phyloP scores from a whole-genome alignment of 164 flowering plant species.

The Annona squamosa region DNA sequence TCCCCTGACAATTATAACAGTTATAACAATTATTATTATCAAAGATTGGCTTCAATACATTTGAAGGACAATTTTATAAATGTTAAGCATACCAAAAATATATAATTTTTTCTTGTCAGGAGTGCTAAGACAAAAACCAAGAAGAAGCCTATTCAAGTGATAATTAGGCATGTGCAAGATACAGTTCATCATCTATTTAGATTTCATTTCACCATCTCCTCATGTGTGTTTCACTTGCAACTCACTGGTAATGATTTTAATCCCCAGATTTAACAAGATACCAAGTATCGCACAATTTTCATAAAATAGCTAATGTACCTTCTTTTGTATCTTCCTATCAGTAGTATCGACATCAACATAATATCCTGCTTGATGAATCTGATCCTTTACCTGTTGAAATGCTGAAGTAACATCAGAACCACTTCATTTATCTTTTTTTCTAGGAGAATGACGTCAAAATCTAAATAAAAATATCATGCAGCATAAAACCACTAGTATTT shows the following conservation, averaged over 20 bases:
- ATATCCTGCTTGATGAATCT: constrained; percentile 69
- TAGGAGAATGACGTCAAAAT: neutral
- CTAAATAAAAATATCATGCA: neutral
- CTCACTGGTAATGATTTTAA: neutral
- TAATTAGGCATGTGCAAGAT: no score
- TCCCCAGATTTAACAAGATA: neutral
- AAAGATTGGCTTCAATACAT: no score
- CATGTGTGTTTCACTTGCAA: neutral
- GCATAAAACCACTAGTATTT: neutral
- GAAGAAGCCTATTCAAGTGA: no score
- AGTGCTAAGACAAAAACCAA: no score
- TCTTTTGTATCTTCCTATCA: constrained; percentile 84
- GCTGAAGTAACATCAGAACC: constrained; percentile 3
- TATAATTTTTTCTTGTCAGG: no score
- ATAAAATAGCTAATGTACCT: constrained; percentile 34
- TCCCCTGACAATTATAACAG: no score
- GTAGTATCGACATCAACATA: constrained; percentile 72
- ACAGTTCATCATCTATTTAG: neutral
- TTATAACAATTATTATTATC: no score
- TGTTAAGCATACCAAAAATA: no score
- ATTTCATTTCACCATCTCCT: neutral
- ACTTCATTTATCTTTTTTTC: neutral
- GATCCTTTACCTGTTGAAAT: constrained; percentile 49
- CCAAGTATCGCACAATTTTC: neutral
- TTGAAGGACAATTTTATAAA: no score